Base-by-base conservation (phyloP, 306 rosid species). In the Rubus idaeus region DNA sequence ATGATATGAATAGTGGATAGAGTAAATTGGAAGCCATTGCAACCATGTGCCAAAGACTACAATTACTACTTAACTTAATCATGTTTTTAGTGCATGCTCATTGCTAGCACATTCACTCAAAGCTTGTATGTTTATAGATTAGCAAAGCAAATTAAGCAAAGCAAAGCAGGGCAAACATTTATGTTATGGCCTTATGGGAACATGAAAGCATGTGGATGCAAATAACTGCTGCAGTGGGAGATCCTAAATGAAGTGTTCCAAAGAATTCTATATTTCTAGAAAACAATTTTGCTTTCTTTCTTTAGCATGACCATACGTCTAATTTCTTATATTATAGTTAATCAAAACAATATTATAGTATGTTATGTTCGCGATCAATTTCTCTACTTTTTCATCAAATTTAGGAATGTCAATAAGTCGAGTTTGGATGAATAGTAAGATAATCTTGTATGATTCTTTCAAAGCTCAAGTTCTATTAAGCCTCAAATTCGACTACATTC, bases 21-120 rank as follows among this genome's bases (percentile, higher is more conserved):
- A 86, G 94, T 87, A 83, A 91, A 83, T 83, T 60, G 74, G 55
- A 91, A 91, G 96, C 80, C 81, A 91, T 81, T 79, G 82, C 82
- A 80, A 75, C 75, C 91, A 89, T 81, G 96, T 86, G 92, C 87
- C 70, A 76, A 39, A 79, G 83, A 89, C 82, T 84, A 64, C 53
- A 8, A 6, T 14, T 51, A 51, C 42, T 71, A 52, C 40, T 53
- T 52, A 18, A 30, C 71, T 71, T 80, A 77, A 75, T 57, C 7
- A 68, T 56, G 51, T 62, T 68, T 61, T 45, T 30, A 67, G 42
- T 68, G 70, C 75, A 52, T 37, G 21, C 18, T 66, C 30, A 55
- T 55, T 55, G 26, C 11, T 18, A 23, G 3, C 60, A n/a, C 60
- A n/a, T 26, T 55, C 23, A 41, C 75, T 55, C 70, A 41, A 76